A percentile compares a stretch with the other conserved stretches of the same genome.
Conservation (phyloP, 352 stramenopile species). For the Phytophthora boehmeriae region DNA sequence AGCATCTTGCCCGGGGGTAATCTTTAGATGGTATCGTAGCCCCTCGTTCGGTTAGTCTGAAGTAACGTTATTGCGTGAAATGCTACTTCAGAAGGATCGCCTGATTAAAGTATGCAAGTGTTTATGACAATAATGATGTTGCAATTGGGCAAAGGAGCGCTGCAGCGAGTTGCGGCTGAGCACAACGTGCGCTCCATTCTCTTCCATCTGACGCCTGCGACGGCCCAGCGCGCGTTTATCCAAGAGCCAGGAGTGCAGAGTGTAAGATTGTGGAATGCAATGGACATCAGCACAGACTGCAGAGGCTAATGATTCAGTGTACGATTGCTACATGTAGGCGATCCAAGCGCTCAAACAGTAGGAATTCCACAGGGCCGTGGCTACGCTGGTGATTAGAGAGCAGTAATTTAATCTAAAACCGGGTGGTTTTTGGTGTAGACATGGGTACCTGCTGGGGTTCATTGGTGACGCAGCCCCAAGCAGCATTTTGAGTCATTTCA, state of each 20-base stretch:
- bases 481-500: conserved; percentile 26
- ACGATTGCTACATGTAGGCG: conserved; percentile 13
- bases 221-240: conserved; percentile 9
- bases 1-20: conserved; percentile 23
- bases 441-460: conserved; percentile 43
- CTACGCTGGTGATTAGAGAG: too few relatives aligned
- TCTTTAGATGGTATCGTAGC: not conserved
- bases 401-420: too few relatives aligned
- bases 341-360: conserved; percentile 37
- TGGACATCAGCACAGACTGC: not conserved
- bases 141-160: conserved; percentile 17
- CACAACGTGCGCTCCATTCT: conserved; percentile 61
- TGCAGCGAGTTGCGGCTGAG: conserved; percentile 31
- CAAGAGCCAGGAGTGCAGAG: conserved; percentile 20
- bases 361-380: not conserved
- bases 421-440: too few relatives aligned
- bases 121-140: conserved; percentile 1
- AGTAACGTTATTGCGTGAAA: not conserved
- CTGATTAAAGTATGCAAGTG: not conserved
- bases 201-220: conserved; percentile 39
- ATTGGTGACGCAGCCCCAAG: conserved; percentile 23
- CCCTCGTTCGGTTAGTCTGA: not conserved
- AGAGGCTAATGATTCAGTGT: conserved; percentile 6
- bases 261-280: conserved; percentile 10
- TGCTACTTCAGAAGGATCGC: too few relatives aligned